Base-by-base conservation (phyloP, 805 yeast genomes). In the Lipomyces yamadae region DNA sequence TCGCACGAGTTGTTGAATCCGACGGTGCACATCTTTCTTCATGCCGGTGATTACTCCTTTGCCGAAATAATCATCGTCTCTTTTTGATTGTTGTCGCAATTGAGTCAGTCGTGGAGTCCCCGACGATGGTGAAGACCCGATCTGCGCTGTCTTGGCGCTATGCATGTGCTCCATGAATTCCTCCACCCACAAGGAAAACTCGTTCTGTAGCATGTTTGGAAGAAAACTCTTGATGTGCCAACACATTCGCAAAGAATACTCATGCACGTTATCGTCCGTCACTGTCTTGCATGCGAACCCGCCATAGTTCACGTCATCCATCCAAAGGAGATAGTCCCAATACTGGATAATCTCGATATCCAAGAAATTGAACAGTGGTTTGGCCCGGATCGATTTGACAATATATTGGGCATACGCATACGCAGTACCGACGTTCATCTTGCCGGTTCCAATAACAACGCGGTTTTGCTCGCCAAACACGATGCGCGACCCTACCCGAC, bases 271-370 rank as follows among this genome's bases (percentile, higher is more conserved):
- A 24, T 66, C 62, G 70, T 8, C 78, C 81, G 29, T 77, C 70
- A 18, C 81, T 77, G 63, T 78, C 78, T 13, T 75, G 70, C 85
- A 81, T 0, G 84, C 63, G 60, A 84, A 76, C 5, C 99, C 99
- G 55, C 96, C 90, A 77, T 83, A 92, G 74, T 95, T 95, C 73
- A 85, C 86, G 72, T 89, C 88, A 76, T 95, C 97, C 96, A 94
- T 90, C 98, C 98, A 96, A 1, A 95, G 79, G 70, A 95, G 79
- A n/a, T 89, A 74, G 76, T 95, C 98, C 99, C 99, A 95, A 75
- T 91, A 92, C 73, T 86, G 87, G 11, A 81, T 83, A 54, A 94
- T 88, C 29, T 80, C 79, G 70, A 95, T 78, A 72, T 93, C 98
- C 71, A 95, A 79, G 76, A 87, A 92, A 71, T 88, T 86, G 79